phyloP scores from a whole-genome alignment of 116 monocot species.

The Phalaenopsis hybrid region DNA sequence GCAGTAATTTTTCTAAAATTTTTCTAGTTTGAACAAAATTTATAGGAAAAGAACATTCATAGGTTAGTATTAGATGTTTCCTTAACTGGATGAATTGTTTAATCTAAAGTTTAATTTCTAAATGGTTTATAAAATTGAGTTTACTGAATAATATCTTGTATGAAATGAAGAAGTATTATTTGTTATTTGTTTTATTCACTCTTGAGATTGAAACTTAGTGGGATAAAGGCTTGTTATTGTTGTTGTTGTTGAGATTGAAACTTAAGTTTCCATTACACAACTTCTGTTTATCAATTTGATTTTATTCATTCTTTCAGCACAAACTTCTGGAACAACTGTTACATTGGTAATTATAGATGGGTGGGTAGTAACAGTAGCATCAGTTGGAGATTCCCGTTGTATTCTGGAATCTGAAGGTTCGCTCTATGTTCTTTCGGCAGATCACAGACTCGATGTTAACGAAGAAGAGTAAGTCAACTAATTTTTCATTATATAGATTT shows the following conservation, averaged over 20 bases:
- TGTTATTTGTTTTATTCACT: not conserved
- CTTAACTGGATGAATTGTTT: not conserved
- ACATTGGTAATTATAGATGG: conserved; percentile 43
- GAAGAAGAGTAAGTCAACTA: conserved; percentile 24
- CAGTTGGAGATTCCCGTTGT: conserved; percentile 53
- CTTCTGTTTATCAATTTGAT: conserved; percentile 3
- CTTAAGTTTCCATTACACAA: not conserved
- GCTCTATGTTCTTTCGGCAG: conserved; percentile 35
- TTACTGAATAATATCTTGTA: not conserved
- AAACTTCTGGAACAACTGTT: conserved; percentile 47
- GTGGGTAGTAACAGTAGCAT: conserved; percentile 44
- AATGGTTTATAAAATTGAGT: not conserved
- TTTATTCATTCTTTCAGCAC: conserved; percentile 21
- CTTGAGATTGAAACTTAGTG: not conserved
- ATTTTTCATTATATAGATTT: not conserved
- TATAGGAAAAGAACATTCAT: not conserved
- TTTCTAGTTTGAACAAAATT: not conserved
- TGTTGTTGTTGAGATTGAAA: not conserved
- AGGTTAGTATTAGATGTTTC: not conserved
- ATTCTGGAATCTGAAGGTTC: conserved; percentile 40
- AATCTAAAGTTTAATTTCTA: not conserved
- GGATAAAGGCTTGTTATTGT: not conserved
- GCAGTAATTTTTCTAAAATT: not conserved
- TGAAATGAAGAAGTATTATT: not conserved
- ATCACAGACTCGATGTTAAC: conserved; percentile 43